These are phyloP conservation scores for Dalbergia oliveri DNA, from an alignment of 306 rosid genomes.

Conservation along the genomic window DNA sequence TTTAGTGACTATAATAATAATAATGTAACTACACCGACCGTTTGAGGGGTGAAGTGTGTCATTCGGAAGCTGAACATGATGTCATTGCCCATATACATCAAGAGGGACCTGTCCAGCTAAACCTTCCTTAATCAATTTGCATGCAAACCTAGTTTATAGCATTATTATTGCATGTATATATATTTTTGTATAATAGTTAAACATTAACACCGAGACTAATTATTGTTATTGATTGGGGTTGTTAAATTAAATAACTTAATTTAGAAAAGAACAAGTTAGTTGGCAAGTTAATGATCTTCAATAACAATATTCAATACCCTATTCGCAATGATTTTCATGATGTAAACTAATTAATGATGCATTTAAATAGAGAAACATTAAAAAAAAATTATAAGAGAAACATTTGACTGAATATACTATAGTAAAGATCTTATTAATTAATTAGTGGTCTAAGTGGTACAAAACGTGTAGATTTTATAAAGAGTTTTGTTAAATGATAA, in stretches of 20 bases:
- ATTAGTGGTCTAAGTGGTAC: background rate
- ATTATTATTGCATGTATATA: background rate
- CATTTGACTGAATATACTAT: background rate
- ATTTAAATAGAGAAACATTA: background rate
- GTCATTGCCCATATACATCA: background rate
- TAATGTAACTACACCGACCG: background rate
- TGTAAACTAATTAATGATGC: too few species aligned
- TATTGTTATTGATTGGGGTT: background rate
- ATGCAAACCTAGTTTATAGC: background rate
- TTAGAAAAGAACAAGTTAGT: background rate
- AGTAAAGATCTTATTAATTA: background rate
- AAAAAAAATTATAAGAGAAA: background rate
- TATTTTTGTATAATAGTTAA: background rate
- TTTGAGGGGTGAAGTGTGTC: background rate
- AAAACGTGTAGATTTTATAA: too few species aligned
- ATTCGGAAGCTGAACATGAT: slow-evolving; percentile 2
- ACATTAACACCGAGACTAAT: background rate
- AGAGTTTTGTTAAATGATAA: too few species aligned
- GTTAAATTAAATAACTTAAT: background rate
- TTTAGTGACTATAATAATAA: background rate
- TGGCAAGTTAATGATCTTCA: slow-evolving; percentile 25
- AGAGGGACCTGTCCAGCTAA: background rate
- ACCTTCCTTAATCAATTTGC: background rate
- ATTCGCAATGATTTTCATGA: slow-evolving; percentile 13
- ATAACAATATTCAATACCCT: background rate